A percentile compares a stretch with the other conserved stretches of the same genome.
These are phyloP conservation scores for Erigeron canadensis DNA, from an alignment of 129 eudicot species.

Conservation along the genomic window DNA sequence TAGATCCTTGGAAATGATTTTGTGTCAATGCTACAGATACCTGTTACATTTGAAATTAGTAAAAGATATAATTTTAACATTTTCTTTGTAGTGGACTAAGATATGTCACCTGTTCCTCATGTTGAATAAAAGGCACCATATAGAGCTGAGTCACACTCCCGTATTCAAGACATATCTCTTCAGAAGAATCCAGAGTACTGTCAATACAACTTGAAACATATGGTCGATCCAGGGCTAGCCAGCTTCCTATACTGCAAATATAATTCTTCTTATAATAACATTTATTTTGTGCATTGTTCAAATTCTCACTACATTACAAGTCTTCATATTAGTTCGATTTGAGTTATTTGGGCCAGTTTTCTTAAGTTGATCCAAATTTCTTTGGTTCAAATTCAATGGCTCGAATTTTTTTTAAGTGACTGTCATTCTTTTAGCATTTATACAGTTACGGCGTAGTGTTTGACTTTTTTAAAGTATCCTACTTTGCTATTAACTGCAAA, in stretches of 20 bases:
- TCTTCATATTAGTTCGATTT: conserved; percentile 1
- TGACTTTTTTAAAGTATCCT: background rate
- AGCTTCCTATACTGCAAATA: conserved; percentile 80
- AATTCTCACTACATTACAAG: background rate
- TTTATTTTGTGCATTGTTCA: background rate
- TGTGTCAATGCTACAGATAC: conserved; percentile 73
- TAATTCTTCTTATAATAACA: background rate
- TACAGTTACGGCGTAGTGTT: background rate
- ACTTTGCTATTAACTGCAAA: background rate
- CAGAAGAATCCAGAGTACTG: conserved; percentile 45
- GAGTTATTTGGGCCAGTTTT: conserved; percentile 1
- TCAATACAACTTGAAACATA: conserved; percentile 59
- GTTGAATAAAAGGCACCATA: conserved; percentile 77
- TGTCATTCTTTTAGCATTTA: background rate
- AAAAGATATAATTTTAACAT: background rate
- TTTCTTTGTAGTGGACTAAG: background rate
- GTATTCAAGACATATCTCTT: conserved; percentile 82
- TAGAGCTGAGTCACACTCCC: conserved; percentile 91
- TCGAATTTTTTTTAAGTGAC: background rate
- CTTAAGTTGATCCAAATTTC: background rate
- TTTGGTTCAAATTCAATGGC: background rate
- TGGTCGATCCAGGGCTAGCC: conserved; percentile 87
- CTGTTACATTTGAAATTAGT: conserved; percentile 41
- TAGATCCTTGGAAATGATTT: conserved; percentile 69
- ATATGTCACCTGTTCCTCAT: conserved; percentile 68